Base-by-base conservation (phyloP, 208 protist species). In the Leishmania amazonensis region DNA sequence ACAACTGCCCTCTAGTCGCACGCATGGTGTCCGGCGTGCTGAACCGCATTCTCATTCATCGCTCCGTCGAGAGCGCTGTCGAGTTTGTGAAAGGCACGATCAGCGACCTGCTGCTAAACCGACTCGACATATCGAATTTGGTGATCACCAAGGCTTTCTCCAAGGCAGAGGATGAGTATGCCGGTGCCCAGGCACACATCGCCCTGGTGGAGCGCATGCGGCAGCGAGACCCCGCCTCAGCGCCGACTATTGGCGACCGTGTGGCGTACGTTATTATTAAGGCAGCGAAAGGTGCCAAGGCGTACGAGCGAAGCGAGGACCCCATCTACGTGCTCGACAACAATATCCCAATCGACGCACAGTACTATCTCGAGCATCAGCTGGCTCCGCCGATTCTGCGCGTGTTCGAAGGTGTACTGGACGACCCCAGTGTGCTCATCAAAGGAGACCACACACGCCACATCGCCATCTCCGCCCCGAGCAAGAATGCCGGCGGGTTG, bases 281-380 rank as follows among this genome's bases (percentile, higher is more conserved):
- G 45, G 91, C 92, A 2, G 88, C 89, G 0, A 95, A 93, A 49
- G 90, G 93, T 54, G 92, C 92, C 19, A 99, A 99, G 81, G 98
- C 98, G 24, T 99, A 99, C 85, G 99, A 99, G 81, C 99, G 99
- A 65, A 98, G 97, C n/a, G 99, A 99, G 93, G 99, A 99, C 89
- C 99, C 99, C 28, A 98, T 99, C 15, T 99, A 99, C 79, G 93
- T 95, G 5, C 85, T 97, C 42, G 93, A 95, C 19, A 98, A 96
- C 86, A 97, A 96, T 80, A 96, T 98, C 67, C 93, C 91, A 8
- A 96, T 97, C 47, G 93, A 96, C 87, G 93, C 91, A 40, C 88
- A 97, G 83, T 95, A 98, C 81, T 98, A 98, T 76, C 81, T 98
- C n/a, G 90, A 96, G 82, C 94, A 97, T 71, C 94, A 98, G 86